Evolutionary conservation across 768 basidiomycete species (phyloP), one percentile per base, ranked within the genome.

Genomic region (Lactarius evosmus): DNA sequence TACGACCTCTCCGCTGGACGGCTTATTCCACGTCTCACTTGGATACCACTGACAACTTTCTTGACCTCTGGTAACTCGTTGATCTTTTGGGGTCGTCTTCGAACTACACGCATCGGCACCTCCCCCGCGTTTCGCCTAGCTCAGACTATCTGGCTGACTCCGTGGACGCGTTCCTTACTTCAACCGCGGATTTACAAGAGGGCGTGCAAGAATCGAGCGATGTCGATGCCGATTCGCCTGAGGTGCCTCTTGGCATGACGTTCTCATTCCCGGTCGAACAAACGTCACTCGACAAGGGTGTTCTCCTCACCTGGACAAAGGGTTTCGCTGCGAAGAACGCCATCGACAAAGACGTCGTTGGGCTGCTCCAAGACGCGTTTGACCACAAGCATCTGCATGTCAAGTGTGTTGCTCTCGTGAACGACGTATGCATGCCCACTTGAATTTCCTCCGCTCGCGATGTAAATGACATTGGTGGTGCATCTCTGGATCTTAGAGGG

Each of bases 261-360:
- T 99, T 98, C 75, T 95, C 92, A 33, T 97, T 98, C 79, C 97
- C 97, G 2, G 97, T 98, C 32, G 93, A 97, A 70, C 97, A 99
- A 73, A 94, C 93, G 0, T 95, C 97, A 0, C 82, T 98, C 27
- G 88, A 88, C 69, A 85, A 86, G 29, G 97, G 97, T 1, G 91
- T 86, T 65, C 88, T 99, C 66, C 79, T 98, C 38, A 96, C 91
- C 0, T 95, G 93, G 93, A 98, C 93, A 4, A 96, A 98, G 75
- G 97, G 95, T 4, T 98, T 97, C 74, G 75, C 88, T 19, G 93
- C 93, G 16, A 93, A 86, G 73, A 91, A 94, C 70, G 94, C 94
- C 0, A 75, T 93, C 54, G 93, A 94, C 46, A 80, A 93, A 69
- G 95, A 98, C 71, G 85, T 97, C 32, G 93, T 97, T 41, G 82